Evolutionary conservation across 192 early-diverging fungal species (phyloP).

Genomic region (Entomortierella lignicola): DNA sequence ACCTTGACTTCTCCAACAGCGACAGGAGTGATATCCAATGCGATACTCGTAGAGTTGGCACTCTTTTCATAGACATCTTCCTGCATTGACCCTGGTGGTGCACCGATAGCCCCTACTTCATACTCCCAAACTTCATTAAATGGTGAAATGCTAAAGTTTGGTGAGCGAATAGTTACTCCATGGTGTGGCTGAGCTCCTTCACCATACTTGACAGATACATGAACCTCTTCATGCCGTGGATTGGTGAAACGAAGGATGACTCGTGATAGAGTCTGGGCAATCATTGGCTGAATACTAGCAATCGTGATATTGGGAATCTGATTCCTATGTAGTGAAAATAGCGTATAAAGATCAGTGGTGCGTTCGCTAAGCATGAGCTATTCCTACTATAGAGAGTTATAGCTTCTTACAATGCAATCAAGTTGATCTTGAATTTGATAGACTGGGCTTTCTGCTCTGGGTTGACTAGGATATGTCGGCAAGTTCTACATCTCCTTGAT

Average conservation of each 20-base stretch:
- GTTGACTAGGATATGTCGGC: slow-evolving; percentile 91
- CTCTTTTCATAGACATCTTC: slow-evolving; percentile 71
- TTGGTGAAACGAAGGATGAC: slow-evolving; percentile 83
- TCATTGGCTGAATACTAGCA: slow-evolving; percentile 56
- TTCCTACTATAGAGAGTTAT: background rate
- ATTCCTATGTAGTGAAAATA: slow-evolving; percentile 58
- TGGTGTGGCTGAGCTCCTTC: slow-evolving; percentile 43
- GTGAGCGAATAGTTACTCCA: slow-evolving; percentile 67
- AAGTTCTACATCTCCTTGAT: slow-evolving; percentile 85
- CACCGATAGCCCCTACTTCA: slow-evolving; percentile 59
- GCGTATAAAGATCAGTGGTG: background rate
- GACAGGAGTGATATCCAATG: slow-evolving; percentile 68
- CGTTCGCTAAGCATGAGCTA: background rate
- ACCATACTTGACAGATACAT: slow-evolving; percentile 63
- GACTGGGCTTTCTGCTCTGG: slow-evolving; percentile 92
- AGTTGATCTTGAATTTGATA: slow-evolving; percentile 89
- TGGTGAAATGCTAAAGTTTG: slow-evolving; percentile 74
- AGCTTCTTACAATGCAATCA: slow-evolving; percentile 77
- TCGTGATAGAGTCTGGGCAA: slow-evolving; percentile 53
- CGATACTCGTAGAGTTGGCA: slow-evolving; percentile 70
- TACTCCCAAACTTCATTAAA: slow-evolving; percentile 88
- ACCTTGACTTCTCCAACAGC: slow-evolving; percentile 65
- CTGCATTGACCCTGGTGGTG: slow-evolving; percentile 28
- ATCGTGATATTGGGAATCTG: slow-evolving; percentile 86
- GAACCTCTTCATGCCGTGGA: slow-evolving; percentile 80